Evolutionary conservation across 129 eudicot species (phyloP).

Genomic region (Chrysanthemum lavandulifolium): DNA sequence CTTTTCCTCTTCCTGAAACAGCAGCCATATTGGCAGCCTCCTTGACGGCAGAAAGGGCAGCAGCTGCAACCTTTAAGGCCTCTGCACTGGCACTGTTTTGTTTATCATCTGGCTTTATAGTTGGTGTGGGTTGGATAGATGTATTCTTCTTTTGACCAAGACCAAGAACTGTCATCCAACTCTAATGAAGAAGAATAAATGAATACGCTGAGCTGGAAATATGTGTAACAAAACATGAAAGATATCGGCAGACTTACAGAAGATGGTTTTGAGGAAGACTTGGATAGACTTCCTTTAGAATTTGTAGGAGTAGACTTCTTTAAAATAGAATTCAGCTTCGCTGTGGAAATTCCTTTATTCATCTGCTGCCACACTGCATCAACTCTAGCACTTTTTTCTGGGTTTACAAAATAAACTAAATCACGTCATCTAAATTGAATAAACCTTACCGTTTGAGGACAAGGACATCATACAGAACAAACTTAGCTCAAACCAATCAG

Average conservation of each 20-base stretch:
- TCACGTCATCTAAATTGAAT: neutral
- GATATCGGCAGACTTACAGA: conserved; percentile 33
- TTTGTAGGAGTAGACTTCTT: conserved; percentile 46
- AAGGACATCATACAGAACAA: no score
- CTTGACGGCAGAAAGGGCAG: conserved; percentile 89
- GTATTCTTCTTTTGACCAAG: conserved; percentile 55
- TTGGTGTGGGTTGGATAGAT: conserved; percentile 26
- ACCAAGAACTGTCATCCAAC: conserved; percentile 86
- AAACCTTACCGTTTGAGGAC: neutral
- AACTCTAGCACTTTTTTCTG: conserved; percentile 76
- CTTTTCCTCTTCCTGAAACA: conserved; percentile 63
- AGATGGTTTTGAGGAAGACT: conserved; percentile 39
- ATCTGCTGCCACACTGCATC: conserved; percentile 94
- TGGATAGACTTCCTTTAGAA: conserved; percentile 39
- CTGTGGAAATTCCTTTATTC: conserved; percentile 84
- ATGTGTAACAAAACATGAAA: neutral
- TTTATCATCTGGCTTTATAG: conserved; percentile 25
- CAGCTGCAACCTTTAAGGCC: conserved; percentile 80
- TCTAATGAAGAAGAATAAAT: conserved; percentile 40
- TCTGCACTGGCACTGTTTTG: conserved; percentile 54
- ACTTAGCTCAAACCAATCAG: no score
- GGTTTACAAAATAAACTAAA: conserved; percentile 18
- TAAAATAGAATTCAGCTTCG: conserved; percentile 63
- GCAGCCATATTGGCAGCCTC: conserved; percentile 65
- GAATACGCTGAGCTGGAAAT: conserved; percentile 4